These are phyloP conservation scores for Nitzschia inconspicua DNA, from an alignment of 108 stramenopile genomes.

Conservation along the genomic window DNA sequence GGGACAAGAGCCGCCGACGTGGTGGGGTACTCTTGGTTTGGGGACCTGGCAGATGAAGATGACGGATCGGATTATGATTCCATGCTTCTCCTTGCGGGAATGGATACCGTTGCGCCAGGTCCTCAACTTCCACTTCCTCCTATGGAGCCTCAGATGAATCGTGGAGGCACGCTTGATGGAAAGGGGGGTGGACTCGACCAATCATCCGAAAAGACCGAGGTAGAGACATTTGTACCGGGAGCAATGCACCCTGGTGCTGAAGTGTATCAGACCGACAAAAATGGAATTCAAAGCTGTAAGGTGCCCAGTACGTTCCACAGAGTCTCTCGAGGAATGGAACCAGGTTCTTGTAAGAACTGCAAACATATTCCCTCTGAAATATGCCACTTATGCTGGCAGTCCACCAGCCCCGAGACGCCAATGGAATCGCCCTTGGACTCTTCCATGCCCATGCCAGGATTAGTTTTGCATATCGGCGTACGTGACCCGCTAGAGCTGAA, in stretches of 20 bases:
- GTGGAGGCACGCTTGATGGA: not conserved
- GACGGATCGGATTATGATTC: slow-evolving; percentile 46
- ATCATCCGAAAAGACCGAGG: not conserved
- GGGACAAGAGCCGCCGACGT: slow-evolving; percentile 38
- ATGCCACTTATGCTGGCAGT: slow-evolving; percentile 52
- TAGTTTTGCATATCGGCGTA: slow-evolving; percentile 50
- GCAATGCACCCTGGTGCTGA: slow-evolving; percentile 21
- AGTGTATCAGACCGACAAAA: slow-evolving; percentile 29
- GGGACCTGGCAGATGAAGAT: slow-evolving; percentile 16
- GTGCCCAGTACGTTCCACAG: slow-evolving; percentile 61
- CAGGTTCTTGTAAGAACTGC: slow-evolving; percentile 34
- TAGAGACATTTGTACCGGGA: not conserved
- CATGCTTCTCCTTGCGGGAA: slow-evolving; percentile 42
- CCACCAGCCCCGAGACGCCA: not conserved
- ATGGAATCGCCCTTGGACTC: slow-evolving; percentile 31
- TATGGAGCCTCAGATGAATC: slow-evolving; percentile 7
- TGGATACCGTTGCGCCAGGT: slow-evolving; percentile 63
- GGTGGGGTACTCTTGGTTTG: slow-evolving; percentile 21
- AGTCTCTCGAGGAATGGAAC: slow-evolving; percentile 45
- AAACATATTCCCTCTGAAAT: slow-evolving; percentile 55
- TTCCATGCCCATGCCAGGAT: slow-evolving; percentile 64
- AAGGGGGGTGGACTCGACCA: not conserved
- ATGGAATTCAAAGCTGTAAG: slow-evolving; percentile 60
- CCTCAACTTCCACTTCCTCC: slow-evolving; percentile 36
- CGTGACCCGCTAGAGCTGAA: slow-evolving; percentile 73